phyloP scores from a whole-genome alignment of 306 rosid species.

The Ormosia emarginata region DNA sequence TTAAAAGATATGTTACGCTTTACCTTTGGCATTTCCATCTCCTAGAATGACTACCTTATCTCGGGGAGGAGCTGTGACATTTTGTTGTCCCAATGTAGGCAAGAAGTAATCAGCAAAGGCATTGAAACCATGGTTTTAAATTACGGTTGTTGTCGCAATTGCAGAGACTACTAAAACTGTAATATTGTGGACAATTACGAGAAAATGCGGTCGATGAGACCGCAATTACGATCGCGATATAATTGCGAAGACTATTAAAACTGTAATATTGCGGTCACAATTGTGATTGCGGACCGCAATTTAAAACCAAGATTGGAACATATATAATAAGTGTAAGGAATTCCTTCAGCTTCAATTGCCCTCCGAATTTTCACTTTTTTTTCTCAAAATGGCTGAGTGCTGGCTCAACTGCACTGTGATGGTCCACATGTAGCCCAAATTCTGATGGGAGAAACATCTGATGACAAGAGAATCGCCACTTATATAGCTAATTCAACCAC shows the following conservation, averaged over 20 bases:
- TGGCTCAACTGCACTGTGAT: constrained; percentile 27
- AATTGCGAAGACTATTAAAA: no score
- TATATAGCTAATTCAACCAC: background rate
- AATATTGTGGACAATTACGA: no score
- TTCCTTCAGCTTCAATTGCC: constrained; percentile 26
- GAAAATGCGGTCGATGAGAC: no score
- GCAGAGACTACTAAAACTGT: no score
- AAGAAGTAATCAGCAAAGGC: constrained; percentile 32
- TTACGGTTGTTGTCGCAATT: no score
- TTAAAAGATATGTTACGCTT: background rate
- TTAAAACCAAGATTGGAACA: no score
- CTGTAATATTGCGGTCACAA: no score
- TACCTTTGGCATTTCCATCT: constrained; percentile 45
- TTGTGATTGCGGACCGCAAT: no score
- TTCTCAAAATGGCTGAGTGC: background rate
- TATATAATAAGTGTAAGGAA: constrained; percentile 36
- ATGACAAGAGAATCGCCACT: background rate
- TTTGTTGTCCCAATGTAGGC: constrained; percentile 17
- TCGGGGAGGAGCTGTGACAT: constrained; percentile 33
- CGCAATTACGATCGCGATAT: no score
- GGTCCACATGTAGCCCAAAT: constrained; percentile 37
- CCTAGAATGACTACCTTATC: constrained; percentile 43
- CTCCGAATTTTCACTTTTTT: constrained; percentile 27
- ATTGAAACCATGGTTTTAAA: no score
- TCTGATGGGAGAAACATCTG: constrained; percentile 49